Base-by-base conservation (phyloP, 2,329 filamentous ascomycete genomes). In the Pseudogymnoascus sp. region DNA sequence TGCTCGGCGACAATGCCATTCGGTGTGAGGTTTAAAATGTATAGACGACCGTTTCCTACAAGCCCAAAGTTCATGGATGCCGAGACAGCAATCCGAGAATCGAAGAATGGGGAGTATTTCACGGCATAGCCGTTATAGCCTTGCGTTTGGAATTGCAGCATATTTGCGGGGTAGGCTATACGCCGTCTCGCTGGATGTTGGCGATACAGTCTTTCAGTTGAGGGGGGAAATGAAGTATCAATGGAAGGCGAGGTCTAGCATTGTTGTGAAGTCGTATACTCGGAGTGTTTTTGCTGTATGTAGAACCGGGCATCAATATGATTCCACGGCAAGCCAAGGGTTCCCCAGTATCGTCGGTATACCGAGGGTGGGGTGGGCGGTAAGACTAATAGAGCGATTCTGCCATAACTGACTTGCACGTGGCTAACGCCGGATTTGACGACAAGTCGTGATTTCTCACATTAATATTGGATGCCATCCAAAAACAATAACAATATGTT, bases 81-180 rank as follows among this genome's bases (percentile, higher is more conserved):
- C 31, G 91, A 90, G 70, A 97, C 92, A 63, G 93, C 93, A 66
- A 99, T 86, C 66, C 92, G 87, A 67, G 90, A 94, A 79, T 97
- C 94, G 79, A 95, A 96, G 80, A 97, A 99, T 5, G 94, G 94
- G 62, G 93, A 97, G 81, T 97, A 99, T 78, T 97, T 96, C 76
- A 97, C 92, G 68, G 90, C 91, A 78, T 96, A 97, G 71, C 92
- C 92, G 76, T 97, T 96, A 82, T 86, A 97, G 71, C 94, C 94
- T 73, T 91, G 84, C 21, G 94, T 97, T 66, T 90, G 89, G 78
- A 90, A 97, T 77, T 97, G 92, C 70, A 97, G 87, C 92, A 97
- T 97, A 12, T 55, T 55, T 55, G 44, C 44, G 44, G 44, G 44
- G 44, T 7, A 4, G n/a, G 44, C n/a, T 17, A 33, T 55, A 9